A percentile compares a stretch with the other conserved stretches of the same genome.
phyloP scores from a whole-genome alignment of 176 grass and related monocot species.

The Rhynchospora pubera region DNA sequence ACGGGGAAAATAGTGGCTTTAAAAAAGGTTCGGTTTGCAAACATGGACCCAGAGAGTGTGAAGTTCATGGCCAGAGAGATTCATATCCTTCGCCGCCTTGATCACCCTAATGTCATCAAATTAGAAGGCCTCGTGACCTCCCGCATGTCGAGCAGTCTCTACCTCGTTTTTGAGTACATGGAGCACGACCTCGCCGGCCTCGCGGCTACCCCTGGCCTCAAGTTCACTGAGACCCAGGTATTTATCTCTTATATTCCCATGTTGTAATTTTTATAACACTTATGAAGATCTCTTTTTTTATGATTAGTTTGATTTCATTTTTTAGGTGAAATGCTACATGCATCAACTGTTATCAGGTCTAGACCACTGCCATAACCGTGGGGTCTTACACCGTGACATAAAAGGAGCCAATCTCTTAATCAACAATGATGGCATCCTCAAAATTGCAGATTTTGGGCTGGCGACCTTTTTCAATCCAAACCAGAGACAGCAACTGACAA shows the following conservation, averaged over 20 bases:
- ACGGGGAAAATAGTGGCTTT: slow-evolving; percentile 88
- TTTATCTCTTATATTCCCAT: slow-evolving; percentile 19
- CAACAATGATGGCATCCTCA: slow-evolving; percentile 83
- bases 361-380: slow-evolving; percentile 77
- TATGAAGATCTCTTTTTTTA: neutral
- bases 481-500: slow-evolving; percentile 87
- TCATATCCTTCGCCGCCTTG: slow-evolving; percentile 83
- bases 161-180: slow-evolving; percentile 99
- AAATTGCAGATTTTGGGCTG: slow-evolving; percentile 98
- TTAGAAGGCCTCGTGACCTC: slow-evolving; percentile 96
- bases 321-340: slow-evolving; percentile 99
- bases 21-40: slow-evolving; percentile 96
- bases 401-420: slow-evolving; percentile 95
- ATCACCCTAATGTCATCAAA: slow-evolving; percentile 90
- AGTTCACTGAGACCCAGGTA: slow-evolving; percentile 93
- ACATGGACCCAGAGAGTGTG: slow-evolving; percentile 90
- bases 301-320: slow-evolving; percentile 18
- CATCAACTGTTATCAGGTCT: slow-evolving; percentile 88
- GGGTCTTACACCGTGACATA: slow-evolving; percentile 93
- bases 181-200: slow-evolving; percentile 91
- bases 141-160: slow-evolving; percentile 80
- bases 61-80: slow-evolving; percentile 99
- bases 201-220: slow-evolving; percentile 76
- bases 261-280: slow-evolving; percentile 15
- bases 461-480: slow-evolving; percentile 92